Conservation (phyloP, 441 rosid genomes). For the Brassica balearica region DNA sequence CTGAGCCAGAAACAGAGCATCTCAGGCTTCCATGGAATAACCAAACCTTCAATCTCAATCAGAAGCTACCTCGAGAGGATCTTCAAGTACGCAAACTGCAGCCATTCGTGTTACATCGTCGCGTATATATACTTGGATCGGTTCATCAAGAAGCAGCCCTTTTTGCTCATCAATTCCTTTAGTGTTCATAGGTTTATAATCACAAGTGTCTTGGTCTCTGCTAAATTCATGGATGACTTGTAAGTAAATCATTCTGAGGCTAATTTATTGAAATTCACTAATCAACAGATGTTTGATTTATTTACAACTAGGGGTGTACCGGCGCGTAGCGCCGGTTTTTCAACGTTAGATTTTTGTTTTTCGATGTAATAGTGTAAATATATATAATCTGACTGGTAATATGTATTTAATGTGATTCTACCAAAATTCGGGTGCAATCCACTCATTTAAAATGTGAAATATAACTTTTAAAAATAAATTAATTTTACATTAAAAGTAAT, state of each 20-base stretch:
- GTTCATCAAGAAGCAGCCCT: constrained; percentile 67
- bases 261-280: constrained; percentile 10
- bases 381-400: too few relatives aligned
- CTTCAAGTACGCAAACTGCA: constrained; percentile 86
- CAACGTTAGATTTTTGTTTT: too few relatives aligned
- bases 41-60: constrained; percentile 72
- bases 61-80: constrained; percentile 81
- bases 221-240: constrained; percentile 96
- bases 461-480: too few relatives aligned
- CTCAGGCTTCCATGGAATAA: constrained; percentile 72
- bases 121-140: constrained; percentile 89
- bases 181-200: constrained; percentile 82
- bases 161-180: constrained; percentile 66
- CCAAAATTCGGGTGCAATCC: too few relatives aligned
- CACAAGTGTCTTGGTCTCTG: constrained; percentile 85
- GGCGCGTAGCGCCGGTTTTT: too few relatives aligned
- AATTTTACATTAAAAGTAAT: too few relatives aligned
- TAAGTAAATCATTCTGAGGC: constrained; percentile 47
- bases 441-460: too few relatives aligned
- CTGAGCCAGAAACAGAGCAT: constrained; percentile 50
- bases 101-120: constrained; percentile 81
- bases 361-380: too few relatives aligned
- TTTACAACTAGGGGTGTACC: neutral
- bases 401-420: too few relatives aligned
- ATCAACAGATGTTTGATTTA: neutral